Conservation (phyloP, 2,329 filamentous ascomycete genomes). For the Alternaria longipes region DNA sequence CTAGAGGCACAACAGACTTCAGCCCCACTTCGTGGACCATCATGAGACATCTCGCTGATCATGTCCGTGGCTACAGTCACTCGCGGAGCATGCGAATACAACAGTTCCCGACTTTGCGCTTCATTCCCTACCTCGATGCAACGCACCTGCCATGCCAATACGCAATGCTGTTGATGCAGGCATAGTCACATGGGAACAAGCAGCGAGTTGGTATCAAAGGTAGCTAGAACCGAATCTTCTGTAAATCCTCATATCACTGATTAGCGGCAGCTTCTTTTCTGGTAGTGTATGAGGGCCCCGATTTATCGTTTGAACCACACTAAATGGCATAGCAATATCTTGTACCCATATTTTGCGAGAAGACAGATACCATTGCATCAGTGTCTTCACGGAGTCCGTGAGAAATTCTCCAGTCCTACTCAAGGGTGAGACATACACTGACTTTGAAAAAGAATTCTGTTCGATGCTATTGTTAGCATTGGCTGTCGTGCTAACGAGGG, state of each 20-base stretch:
- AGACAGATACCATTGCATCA: slow-evolving; percentile 57
- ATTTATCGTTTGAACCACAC: neutral
- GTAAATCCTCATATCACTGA: neutral
- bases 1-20: neutral
- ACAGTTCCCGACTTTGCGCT: slow-evolving; percentile 4
- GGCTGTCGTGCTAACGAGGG: slow-evolving; percentile 61
- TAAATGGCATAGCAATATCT: slow-evolving; percentile 54
- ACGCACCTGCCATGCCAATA: neutral
- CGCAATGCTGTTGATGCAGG: slow-evolving; percentile 36
- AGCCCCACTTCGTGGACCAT: neutral
- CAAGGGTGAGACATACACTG: neutral
- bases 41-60: slow-evolving; percentile 1
- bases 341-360: slow-evolving; percentile 60
- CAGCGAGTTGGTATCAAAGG: slow-evolving; percentile 39
- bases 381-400: slow-evolving; percentile 57
- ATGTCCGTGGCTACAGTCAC: neutral
- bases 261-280: slow-evolving; percentile 39
- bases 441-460: slow-evolving; percentile 48
- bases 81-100: slow-evolving; percentile 2
- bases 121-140: slow-evolving; percentile 8
- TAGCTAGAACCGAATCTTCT: neutral
- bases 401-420: neutral
- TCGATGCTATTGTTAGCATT: slow-evolving; percentile 63
- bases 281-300: slow-evolving; percentile 33
- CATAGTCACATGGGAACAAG: slow-evolving; percentile 38